A percentile compares a stretch with the other conserved stretches of the same genome.
phyloP scores from a whole-genome alignment of 352 stramenopile genomes.

The Globisporangium iwayamae region DNA sequence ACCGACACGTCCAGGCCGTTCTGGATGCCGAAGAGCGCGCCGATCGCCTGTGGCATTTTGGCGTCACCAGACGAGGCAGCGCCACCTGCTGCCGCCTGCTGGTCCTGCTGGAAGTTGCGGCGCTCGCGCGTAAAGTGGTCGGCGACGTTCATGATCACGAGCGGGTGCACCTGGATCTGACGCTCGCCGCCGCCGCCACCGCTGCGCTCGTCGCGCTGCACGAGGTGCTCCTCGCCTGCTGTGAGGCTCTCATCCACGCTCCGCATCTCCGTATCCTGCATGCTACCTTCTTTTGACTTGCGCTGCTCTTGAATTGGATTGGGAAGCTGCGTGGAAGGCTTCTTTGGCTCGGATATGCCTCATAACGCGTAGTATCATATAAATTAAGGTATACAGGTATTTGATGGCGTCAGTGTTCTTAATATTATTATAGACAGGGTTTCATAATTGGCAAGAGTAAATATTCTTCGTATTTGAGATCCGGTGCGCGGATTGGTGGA shows the following conservation, averaged over 20 bases:
- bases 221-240: slow-evolving; percentile 31
- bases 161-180: slow-evolving; percentile 75
- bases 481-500: neutral
- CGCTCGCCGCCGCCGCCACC: slow-evolving; percentile 55
- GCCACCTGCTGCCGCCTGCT: neutral
- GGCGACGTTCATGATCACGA: slow-evolving; percentile 93
- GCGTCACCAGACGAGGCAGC: slow-evolving; percentile 25
- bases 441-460: neutral
- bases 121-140: slow-evolving; percentile 93
- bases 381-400: too few species aligned
- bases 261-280: slow-evolving; percentile 65
- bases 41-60: slow-evolving; percentile 62
- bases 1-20: slow-evolving; percentile 77
- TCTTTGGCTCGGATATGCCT: neutral
- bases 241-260: slow-evolving; percentile 18
- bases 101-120: slow-evolving; percentile 42
- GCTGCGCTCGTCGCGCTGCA: slow-evolving; percentile 41
- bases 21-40: slow-evolving; percentile 92
- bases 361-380: neutral
- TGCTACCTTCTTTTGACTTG: slow-evolving; percentile 13
- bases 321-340: neutral
- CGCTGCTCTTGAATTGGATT: neutral
- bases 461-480: neutral
- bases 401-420: too few species aligned
- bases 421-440: neutral